A percentile compares a stretch with the other conserved stretches of the same genome.
These are phyloP conservation scores for Coniochaeta ligniaria DNA, from an alignment of 2,329 filamentous ascomycete genomes.

Conservation along the genomic window DNA sequence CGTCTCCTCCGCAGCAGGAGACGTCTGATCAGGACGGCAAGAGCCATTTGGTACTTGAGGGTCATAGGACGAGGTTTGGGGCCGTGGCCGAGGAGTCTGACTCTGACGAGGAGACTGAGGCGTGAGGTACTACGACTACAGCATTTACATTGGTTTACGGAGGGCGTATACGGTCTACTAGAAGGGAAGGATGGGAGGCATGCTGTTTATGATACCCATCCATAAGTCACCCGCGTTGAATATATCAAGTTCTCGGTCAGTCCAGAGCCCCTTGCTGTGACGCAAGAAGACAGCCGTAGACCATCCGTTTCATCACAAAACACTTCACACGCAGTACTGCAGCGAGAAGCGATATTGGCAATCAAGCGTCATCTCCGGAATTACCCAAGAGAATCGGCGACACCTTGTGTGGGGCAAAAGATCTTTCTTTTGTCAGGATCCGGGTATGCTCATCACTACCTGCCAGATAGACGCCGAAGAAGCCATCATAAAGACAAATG, in stretches of 20 bases:
- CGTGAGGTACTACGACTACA: constrained; percentile 1
- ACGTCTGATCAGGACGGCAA: constrained; percentile 30
- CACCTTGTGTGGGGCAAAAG: constrained; percentile 65
- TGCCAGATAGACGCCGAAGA: constrained; percentile 49
- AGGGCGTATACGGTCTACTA: neutral
- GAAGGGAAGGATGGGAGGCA: neutral
- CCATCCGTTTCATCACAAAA: constrained; percentile 1
- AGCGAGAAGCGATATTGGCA: constrained; percentile 54
- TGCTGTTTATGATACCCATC: neutral
- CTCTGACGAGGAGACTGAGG: constrained; percentile 10
- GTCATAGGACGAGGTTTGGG: constrained; percentile 31
- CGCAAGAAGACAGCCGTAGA: neutral
- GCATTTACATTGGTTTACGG: neutral
- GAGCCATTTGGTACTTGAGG: constrained; percentile 31
- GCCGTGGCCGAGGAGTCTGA: constrained; percentile 7
- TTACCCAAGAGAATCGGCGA: constrained; percentile 67
- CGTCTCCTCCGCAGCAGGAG: constrained; percentile 29
- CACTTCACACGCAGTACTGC: constrained; percentile 2
- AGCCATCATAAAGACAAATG: constrained; percentile 33
- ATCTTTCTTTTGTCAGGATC: constrained; percentile 37
- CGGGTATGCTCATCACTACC: constrained; percentile 45
- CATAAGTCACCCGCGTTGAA: neutral
- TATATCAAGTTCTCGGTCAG: neutral
- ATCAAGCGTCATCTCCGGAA: constrained; percentile 78
- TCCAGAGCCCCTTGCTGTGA: neutral